A percentile compares a stretch with the other conserved stretches of the same genome.
Evolutionary conservation across 148 eudicot genomes (phyloP).

Genomic region (Rhododendron griersonianum): DNA sequence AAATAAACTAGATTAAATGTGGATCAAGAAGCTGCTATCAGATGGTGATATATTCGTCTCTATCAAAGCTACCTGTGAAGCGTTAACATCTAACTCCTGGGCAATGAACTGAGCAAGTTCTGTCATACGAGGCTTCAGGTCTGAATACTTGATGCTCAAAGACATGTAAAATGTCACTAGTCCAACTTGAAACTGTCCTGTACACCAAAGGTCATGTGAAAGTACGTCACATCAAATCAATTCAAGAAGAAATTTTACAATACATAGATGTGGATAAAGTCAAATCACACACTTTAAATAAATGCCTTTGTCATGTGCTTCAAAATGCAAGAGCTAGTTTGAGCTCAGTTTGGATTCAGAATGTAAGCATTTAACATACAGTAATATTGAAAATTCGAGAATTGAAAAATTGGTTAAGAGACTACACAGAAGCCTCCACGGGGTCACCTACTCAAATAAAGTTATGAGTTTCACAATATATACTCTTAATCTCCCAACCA

Average conservation of each 20-base stretch:
- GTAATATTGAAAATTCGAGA: background rate
- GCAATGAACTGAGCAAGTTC: conserved; percentile 62
- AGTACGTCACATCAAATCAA: background rate
- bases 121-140: conserved; percentile 59
- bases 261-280: background rate
- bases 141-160: conserved; percentile 41
- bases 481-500: background rate
- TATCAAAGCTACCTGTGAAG: conserved; percentile 57
- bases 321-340: conserved; percentile 3
- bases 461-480: background rate
- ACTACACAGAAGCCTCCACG: background rate
- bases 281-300: background rate
- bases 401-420: background rate
- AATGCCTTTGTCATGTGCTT: background rate
- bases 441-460: background rate
- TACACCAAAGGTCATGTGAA: conserved; percentile 7
- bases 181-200: conserved; percentile 61
- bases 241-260: background rate
- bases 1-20: background rate
- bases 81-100: conserved; percentile 52
- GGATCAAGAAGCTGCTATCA: background rate
- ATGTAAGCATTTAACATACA: background rate
- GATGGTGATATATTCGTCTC: background rate
- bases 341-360: background rate
- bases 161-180: conserved; percentile 59